Base-by-base conservation (phyloP, 257 asterid species). In the Fraxinus cuspidata region DNA sequence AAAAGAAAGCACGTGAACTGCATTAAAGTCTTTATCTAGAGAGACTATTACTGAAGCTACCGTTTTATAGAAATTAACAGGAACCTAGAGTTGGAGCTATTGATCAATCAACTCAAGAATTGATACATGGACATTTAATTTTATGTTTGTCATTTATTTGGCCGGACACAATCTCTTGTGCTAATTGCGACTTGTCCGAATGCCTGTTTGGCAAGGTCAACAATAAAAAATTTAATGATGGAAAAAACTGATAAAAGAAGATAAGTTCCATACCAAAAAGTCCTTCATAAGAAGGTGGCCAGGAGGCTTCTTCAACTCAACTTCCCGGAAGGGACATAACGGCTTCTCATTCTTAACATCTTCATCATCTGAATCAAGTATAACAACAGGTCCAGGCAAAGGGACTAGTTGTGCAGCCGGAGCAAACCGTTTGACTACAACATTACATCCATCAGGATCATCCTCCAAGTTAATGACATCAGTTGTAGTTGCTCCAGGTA, bases 321-420 rank as follows among this genome's bases (percentile, higher is more conserved):
- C 73, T 82, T 80, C 93, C 77, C 28, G 38, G 77, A 56, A 80
- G 65, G 81, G 83, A 71, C 72, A 40, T 71, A 74, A 70, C 69
- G n/a, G 63, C 21, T 77, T 83, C 70, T 75, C 79, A 31, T n/a
- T 70, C 83, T 25, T 81, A 49, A 53, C 23, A 85, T 88, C 98
- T 77, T 92, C 99, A 74, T 94, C 99, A 70, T 94, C 99, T 29
- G 92, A 93, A 75, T 94, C 97, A 74, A 92, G 81, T 77, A 92
- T 87, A 44, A 94, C 89, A 78, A 92, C 81, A 51, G 88, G 87
- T 60, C 83, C 92, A 81, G 83, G 76, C 19, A 80, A 35, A 42
- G 82, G 81, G 70, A 83, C 81, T 75, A 80, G 83, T 80, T 80
- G 86, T 67, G 77, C 81, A 53, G 81, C 84, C 28, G 90, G 86